These are phyloP conservation scores for Nepenthes gracilis DNA, from an alignment of 148 eudicot species.

Conservation along the genomic window DNA sequence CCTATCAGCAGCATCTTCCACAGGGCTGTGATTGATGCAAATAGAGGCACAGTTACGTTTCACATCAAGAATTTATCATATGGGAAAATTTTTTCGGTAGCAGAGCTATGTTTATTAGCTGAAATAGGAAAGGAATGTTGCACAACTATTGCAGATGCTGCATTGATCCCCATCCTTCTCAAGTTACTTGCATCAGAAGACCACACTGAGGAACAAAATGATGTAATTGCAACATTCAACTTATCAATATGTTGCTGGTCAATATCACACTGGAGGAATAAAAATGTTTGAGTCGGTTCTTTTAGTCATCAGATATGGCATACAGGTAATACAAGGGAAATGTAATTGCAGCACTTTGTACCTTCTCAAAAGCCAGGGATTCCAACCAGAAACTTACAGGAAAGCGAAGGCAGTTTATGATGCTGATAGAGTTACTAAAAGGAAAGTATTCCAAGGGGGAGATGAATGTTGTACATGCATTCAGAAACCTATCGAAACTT, in stretches of 20 bases:
- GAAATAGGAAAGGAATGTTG: conserved; percentile 2
- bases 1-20: no score
- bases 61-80: neutral
- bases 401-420: neutral
- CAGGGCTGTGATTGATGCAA: neutral
- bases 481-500: neutral
- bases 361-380: neutral
- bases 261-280: neutral
- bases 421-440: neutral
- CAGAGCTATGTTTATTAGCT: conserved; percentile 5
- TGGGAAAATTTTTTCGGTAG: neutral
- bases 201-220: conserved; percentile 2
- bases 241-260: neutral
- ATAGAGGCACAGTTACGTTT: conserved; percentile 3
- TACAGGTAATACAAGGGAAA: neutral
- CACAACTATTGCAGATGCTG: conserved; percentile 2
- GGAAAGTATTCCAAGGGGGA: neutral
- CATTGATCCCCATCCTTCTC: neutral
- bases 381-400: neutral
- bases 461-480: neutral
- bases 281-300: neutral
- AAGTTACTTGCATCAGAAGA: conserved; percentile 1
- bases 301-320: neutral
- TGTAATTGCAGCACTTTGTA: neutral
- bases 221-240: neutral